These are phyloP conservation scores for Nicotiana obtusifolia DNA, from an alignment of 257 asterid genomes.

Conservation along the genomic window DNA sequence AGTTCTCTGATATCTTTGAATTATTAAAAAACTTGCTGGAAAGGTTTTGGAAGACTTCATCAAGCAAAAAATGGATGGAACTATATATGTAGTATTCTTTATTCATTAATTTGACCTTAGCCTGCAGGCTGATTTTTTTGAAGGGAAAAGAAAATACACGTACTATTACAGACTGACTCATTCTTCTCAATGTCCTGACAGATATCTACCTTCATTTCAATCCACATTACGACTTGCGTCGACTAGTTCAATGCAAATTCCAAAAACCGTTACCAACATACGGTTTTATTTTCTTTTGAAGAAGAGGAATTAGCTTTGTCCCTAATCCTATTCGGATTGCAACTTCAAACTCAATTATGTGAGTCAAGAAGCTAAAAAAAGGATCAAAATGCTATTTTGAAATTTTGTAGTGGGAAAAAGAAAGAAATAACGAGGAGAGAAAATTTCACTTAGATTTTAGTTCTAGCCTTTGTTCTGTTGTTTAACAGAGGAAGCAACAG, in stretches of 20 bases:
- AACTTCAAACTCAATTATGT: background rate
- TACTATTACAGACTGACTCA: background rate
- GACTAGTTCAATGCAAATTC: background rate
- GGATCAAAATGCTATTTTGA: background rate
- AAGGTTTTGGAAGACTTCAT: background rate
- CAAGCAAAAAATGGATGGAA: background rate
- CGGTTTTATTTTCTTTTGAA: background rate
- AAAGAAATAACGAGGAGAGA: background rate
- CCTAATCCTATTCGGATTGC: background rate
- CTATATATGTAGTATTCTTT: background rate
- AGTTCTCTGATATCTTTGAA: background rate
- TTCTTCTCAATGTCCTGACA: background rate
- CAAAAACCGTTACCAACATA: background rate
- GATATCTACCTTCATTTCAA: background rate
- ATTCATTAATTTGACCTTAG: background rate
- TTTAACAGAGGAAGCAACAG: constrained; percentile 52
- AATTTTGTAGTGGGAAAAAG: background rate
- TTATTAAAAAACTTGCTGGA: background rate
- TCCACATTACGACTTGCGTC: background rate
- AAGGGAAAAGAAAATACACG: background rate
- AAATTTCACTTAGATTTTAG: background rate
- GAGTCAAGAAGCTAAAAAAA: background rate
- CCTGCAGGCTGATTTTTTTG: background rate
- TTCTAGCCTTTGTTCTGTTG: background rate
- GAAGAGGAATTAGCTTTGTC: background rate